A percentile compares a stretch with the other conserved stretches of the same genome.
These are phyloP conservation scores for Sideroxylon spinosum DNA, from an alignment of 179 eudicot species.

Conservation along the genomic window DNA sequence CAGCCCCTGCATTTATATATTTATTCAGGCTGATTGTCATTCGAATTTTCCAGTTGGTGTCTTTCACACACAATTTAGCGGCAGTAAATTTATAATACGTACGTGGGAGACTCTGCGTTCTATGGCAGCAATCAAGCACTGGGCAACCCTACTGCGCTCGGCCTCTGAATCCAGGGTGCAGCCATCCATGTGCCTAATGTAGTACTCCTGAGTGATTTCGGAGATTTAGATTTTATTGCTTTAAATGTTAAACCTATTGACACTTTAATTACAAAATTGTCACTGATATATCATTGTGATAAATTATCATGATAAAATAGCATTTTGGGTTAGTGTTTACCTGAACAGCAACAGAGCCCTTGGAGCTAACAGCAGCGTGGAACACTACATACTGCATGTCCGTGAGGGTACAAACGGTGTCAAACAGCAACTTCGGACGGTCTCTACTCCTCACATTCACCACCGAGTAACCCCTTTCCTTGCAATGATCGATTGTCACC, in stretches of 20 bases:
- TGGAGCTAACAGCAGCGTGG: conserved; percentile 66
- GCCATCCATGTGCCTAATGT: conserved; percentile 62
- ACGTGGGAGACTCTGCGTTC: conserved; percentile 80
- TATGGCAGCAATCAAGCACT: conserved; percentile 69
- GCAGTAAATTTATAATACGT: conserved; percentile 11
- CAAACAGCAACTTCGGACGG: conserved; percentile 74
- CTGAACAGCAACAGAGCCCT: conserved; percentile 53
- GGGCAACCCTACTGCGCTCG: conserved; percentile 44
- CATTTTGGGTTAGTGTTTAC: conserved; percentile 20
- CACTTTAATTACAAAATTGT: too few species aligned
- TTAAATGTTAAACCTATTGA: too few species aligned
- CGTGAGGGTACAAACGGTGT: conserved; percentile 69
- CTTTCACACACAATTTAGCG: too few species aligned
- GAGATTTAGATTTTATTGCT: too few species aligned
- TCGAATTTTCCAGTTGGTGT: too few species aligned
- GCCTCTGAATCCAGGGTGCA: conserved; percentile 41
- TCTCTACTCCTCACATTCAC: conserved; percentile 57
- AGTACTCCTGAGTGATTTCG: conserved; percentile 56
- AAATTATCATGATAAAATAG: too few species aligned
- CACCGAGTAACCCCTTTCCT: conserved; percentile 60
- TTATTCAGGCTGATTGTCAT: neutral
- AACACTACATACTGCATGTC: conserved; percentile 72
- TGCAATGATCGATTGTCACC: conserved; percentile 54
- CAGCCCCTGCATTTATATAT: conserved; percentile 47
- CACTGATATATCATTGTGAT: too few species aligned